Base-by-base conservation (phyloP, 2,329 filamentous ascomycete species). In the Aspergillus awamori region DNA sequence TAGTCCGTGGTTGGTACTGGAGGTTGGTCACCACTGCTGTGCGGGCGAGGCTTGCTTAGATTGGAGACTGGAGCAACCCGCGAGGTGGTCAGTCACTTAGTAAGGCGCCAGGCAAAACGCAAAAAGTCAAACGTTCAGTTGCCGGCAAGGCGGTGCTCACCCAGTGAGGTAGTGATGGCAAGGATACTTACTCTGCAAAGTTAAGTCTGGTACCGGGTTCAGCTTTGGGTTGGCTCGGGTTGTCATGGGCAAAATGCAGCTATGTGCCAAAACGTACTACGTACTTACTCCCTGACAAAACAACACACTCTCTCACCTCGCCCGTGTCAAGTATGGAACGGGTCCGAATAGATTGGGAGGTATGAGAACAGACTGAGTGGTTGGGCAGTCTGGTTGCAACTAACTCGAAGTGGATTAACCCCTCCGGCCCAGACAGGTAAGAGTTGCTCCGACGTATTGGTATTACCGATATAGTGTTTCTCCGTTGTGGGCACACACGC, bases 351-450 rank as follows among this genome's bases (percentile, higher is more conserved):
- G 53, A 48, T 39, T 51, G 53, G 57, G 51, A 52, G 38, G 54
- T 33, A 51, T 39, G 48, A 38, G 57, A 55, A 58, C 48, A 62
- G 54, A 55, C 51, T 60, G 38, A 54, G 59, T 36, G 59, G 62
- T 64, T 61, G 62, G 62, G 62, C 59, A 61, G 47, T 39, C 20
- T 54, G 53, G 36, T 13, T 10, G n/a, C 24, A 22, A 55, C 51
- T 41, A 53, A 58, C 61, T 57, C 28, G 36, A 61, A 58, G 28
- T 52, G 60, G 60, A 59, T 38, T 52, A 47, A 43, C 39, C 15
- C 17, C 39, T 6, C 8, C 5, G 41, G 11, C 52, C 51, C 11
- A 28, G 28, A 45, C 51, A 60, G 41, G 36, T 28, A 56, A 57
- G 8, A 57, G 38, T 28, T 43, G 39, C 39, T 47, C 5, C 22